These are phyloP conservation scores for Daedalea quercina DNA, from an alignment of 768 basidiomycete species.

Conservation along the genomic window DNA sequence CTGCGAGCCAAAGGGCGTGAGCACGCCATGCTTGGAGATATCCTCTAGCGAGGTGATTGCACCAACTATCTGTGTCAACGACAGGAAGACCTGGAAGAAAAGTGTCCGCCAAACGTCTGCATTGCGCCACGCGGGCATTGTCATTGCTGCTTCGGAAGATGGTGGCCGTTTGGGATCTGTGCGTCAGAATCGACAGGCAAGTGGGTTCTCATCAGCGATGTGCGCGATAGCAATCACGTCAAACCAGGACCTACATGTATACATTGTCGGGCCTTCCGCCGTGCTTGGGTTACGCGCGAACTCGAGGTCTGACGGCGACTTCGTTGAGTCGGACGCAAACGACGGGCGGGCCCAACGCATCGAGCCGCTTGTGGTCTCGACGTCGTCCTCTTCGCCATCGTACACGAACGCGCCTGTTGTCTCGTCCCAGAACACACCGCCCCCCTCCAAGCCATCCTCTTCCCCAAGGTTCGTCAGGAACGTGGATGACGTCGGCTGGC, in stretches of 20 bases:
- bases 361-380: slow-evolving; percentile 13
- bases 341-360: slow-evolving; percentile 16
- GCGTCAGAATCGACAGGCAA: neutral
- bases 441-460: neutral
- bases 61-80: slow-evolving; percentile 16
- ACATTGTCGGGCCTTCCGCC: slow-evolving; percentile 4
- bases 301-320: slow-evolving; percentile 14
- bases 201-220: slow-evolving; percentile 2
- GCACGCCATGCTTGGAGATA: slow-evolving; percentile 42
- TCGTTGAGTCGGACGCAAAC: slow-evolving; percentile 8
- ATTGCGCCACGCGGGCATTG: slow-evolving; percentile 7
- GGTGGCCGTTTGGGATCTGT: neutral
- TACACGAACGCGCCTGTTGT: neutral
- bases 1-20: slow-evolving; percentile 57
- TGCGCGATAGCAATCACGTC: neutral
- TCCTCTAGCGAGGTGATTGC: slow-evolving; percentile 40
- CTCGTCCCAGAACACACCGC: neutral
- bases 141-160: neutral
- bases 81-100: slow-evolving; percentile 46
- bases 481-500: neutral
- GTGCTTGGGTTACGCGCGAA: slow-evolving; percentile 8
- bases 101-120: slow-evolving; percentile 41
- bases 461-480: neutral
- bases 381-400: slow-evolving; percentile 3
- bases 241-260: slow-evolving; percentile 3